Evolutionary conservation across 345 rosid genomes (phyloP), one percentile per base, ranked within the genome.

Genomic region (Angophora floribunda): DNA sequence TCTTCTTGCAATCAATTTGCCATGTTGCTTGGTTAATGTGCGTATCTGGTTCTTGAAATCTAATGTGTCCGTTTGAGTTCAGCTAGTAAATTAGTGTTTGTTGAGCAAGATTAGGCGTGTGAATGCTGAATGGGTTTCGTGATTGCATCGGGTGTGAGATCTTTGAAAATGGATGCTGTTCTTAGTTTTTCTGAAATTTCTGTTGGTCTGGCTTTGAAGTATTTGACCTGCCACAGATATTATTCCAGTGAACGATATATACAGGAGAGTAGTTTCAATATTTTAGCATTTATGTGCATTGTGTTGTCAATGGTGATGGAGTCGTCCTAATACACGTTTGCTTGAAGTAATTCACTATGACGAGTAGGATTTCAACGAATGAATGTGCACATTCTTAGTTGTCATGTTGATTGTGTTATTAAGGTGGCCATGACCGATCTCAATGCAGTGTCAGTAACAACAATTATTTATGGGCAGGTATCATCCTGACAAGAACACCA

Each of bases 401-500:
- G 47, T 70, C 24, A 41, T 70, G 82, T 21, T 6, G 7, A 36
- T 70, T 36, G 82, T 70, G 47, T 36, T 36, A 36, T 36, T 36
- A 17, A 36, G 82, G 47, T 70, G 9, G 47, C 47, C 17, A 47
- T 70, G 82, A 70, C 47, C 36, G 47, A 70, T 70, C 24, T 70
- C 26, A 36, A 9, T 70, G 82, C 82, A 36, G 13, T 70, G 47
- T 70, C 3, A 1, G 82, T 36, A 36, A 70, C 21, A 26, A 36
- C 65, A 19, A 17, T 30, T 51, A n/a, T 21, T n/a, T 50, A 30
- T n/a, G 65, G 85, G 86, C 89, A 98, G 99, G 93, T 98, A 97
- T 91, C 99, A 98, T 94, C 99, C 99, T 36, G 99, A 98, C 90
- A 98, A 98, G 94, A 98, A 98, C 92, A 97, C 93, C 44, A 94